A percentile compares a stretch with the other conserved stretches of the same genome.
These are phyloP conservation scores for Pelargonium citronellum DNA, from an alignment of 441 rosid species.

Conservation along the genomic window DNA sequence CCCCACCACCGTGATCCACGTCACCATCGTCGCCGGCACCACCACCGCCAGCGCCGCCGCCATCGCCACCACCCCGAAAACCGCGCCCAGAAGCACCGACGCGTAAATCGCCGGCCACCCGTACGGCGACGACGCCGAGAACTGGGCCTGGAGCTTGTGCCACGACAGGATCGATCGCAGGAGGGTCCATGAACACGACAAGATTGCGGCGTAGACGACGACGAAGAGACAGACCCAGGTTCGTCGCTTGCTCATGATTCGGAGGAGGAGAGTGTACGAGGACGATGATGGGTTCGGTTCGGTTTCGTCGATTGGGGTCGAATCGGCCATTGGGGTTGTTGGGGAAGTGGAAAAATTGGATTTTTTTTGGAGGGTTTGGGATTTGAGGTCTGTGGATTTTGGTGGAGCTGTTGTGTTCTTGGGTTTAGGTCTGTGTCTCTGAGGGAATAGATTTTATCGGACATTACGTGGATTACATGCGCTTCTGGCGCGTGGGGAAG, in stretches of 20 bases:
- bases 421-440: too few species aligned
- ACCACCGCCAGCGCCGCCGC: slow-evolving; percentile 83
- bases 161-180: slow-evolving; percentile 67
- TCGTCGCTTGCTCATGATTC: slow-evolving; percentile 81
- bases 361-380: neutral
- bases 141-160: slow-evolving; percentile 44
- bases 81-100: slow-evolving; percentile 75
- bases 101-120: slow-evolving; percentile 88
- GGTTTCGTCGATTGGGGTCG: neutral
- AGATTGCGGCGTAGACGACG: slow-evolving; percentile 59
- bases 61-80: slow-evolving; percentile 78
- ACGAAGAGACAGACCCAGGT: slow-evolving; percentile 89
- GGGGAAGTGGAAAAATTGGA: neutral
- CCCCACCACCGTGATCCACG: slow-evolving; percentile 81
- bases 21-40: slow-evolving; percentile 82
- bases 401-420: too few species aligned
- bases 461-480: too few species aligned
- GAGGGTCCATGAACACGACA: slow-evolving; percentile 65
- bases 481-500: too few species aligned
- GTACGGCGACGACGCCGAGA: slow-evolving; percentile 19
- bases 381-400: too few species aligned
- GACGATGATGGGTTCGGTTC: slow-evolving; percentile 23
- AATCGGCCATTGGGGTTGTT: neutral
- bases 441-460: too few species aligned
- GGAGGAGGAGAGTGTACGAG: slow-evolving; percentile 46